phyloP scores from a whole-genome alignment of 2,329 filamentous ascomycete species.

The Fusarium transvaalense region DNA sequence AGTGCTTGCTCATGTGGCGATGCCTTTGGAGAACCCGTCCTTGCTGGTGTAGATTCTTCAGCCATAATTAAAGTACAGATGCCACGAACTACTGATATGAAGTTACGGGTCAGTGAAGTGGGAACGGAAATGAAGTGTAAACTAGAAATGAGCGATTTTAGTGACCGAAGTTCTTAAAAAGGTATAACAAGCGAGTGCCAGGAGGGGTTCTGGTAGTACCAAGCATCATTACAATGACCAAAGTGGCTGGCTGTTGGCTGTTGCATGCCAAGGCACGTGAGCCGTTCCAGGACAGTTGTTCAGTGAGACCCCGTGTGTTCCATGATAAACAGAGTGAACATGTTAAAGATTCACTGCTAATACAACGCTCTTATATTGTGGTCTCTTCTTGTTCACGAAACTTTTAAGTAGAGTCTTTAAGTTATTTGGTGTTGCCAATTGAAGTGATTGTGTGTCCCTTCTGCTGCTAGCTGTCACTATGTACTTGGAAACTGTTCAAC shows the following conservation, averaged over 20 bases:
- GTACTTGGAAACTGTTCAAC: no score
- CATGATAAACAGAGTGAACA: background rate
- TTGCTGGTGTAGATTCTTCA: background rate
- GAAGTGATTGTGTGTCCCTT: background rate
- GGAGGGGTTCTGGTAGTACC: background rate
- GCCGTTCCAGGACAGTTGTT: no score
- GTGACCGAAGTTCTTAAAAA: background rate
- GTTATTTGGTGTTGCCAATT: background rate
- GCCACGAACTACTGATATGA: background rate
- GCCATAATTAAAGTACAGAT: background rate
- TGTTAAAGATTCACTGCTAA: background rate
- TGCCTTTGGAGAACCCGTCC: background rate
- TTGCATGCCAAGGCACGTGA: background rate
- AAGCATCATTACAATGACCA: no score
- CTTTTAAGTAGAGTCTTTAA: background rate
- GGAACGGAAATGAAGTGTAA: background rate
- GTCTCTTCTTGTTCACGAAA: background rate
- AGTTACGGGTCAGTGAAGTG: background rate
- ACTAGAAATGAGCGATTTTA: constrained; percentile 12
- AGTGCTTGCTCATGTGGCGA: background rate
- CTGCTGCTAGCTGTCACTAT: no score
- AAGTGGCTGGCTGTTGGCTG: background rate
- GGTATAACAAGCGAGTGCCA: background rate
- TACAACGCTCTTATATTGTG: no score
- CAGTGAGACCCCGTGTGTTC: background rate